Percentiles rank a stretch among this genome's conserved stretches.
These are phyloP conservation scores for Apiotrichum porosum DNA, from an alignment of 1,284 basidiomycete species.

Conservation along the genomic window DNA sequence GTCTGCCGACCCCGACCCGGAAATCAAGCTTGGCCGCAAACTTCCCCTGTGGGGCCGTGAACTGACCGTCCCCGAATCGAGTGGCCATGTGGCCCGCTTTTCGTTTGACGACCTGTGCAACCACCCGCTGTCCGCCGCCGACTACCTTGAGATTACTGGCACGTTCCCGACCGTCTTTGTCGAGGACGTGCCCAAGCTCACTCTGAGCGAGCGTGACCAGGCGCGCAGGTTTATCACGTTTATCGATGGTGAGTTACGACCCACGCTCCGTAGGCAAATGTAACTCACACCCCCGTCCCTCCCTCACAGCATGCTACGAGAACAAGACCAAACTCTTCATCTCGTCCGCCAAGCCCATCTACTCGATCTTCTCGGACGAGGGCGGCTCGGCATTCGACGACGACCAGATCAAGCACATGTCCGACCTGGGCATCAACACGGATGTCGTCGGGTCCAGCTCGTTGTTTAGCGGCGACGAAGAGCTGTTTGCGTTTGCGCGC, in stretches of 20 bases:
- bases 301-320: constrained; percentile 94
- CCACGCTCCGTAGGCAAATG: not conserved
- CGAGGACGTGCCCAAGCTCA: constrained; percentile 81
- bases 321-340: constrained; percentile 85
- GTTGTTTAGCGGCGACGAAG: constrained; percentile 89
- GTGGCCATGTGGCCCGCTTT: constrained; percentile 76
- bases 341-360: constrained; percentile 83
- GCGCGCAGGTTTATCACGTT: constrained; percentile 47
- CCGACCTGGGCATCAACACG: constrained; percentile 63
- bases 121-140: constrained; percentile 82
- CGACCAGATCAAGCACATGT: constrained; percentile 60
- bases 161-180: constrained; percentile 85
- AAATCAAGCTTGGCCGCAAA: constrained; percentile 60
- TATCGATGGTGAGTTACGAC: no score
- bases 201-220: constrained; percentile 78
- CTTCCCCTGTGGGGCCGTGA: constrained; percentile 85
- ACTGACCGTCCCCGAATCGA: constrained; percentile 72
- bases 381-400: constrained; percentile 36
- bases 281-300: constrained; percentile 67
- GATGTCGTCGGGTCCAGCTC: constrained; percentile 72
- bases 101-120: constrained; percentile 84
- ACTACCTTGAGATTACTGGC: constrained; percentile 91
- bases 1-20: constrained; percentile 52
- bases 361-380: constrained; percentile 77
- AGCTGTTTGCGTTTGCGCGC: constrained; percentile 88